Percentiles rank a stretch among this genome's conserved stretches.
phyloP scores from a whole-genome alignment of 805 yeast genomes.

The Hanseniaspora meyeri region DNA sequence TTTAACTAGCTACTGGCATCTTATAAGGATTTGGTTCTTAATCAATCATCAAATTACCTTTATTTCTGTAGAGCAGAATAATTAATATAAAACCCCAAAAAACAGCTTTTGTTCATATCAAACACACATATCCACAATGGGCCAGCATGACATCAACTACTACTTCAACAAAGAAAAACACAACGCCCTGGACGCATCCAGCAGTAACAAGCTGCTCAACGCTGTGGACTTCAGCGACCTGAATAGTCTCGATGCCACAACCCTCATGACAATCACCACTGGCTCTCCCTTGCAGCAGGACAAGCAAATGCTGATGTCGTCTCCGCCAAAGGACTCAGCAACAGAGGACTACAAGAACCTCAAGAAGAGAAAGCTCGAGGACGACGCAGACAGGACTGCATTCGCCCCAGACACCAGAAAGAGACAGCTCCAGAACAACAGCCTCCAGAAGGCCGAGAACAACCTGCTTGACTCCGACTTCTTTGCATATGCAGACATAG shows the following conservation, averaged over 20 bases:
- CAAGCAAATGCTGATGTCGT: slow-evolving; percentile 1
- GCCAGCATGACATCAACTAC: neutral
- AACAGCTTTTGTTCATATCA: too few relatives aligned
- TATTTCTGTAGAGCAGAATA: neutral
- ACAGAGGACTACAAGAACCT: neutral
- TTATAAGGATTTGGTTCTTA: too few relatives aligned
- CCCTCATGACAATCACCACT: neutral
- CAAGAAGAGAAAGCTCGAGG: slow-evolving; percentile 3
- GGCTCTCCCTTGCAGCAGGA: neutral
- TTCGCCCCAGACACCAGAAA: neutral
- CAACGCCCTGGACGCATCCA: neutral
- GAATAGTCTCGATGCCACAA: slow-evolving; percentile 1
- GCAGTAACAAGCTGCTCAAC: neutral
- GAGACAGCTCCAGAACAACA: slow-evolving; percentile 1
- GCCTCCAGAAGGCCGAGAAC: neutral
- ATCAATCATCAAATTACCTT: too few relatives aligned
- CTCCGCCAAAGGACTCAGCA: neutral
- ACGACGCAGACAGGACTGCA: neutral
- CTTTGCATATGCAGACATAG: neutral
- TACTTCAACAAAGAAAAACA: neutral
- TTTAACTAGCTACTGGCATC: too few relatives aligned
- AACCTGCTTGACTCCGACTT: neutral
- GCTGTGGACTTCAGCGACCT: slow-evolving; percentile 3
- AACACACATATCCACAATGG: neutral
- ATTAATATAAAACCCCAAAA: neutral